Conservation (phyloP, 2,329 filamentous ascomycete species). For the Zopfia rhizophila region DNA sequence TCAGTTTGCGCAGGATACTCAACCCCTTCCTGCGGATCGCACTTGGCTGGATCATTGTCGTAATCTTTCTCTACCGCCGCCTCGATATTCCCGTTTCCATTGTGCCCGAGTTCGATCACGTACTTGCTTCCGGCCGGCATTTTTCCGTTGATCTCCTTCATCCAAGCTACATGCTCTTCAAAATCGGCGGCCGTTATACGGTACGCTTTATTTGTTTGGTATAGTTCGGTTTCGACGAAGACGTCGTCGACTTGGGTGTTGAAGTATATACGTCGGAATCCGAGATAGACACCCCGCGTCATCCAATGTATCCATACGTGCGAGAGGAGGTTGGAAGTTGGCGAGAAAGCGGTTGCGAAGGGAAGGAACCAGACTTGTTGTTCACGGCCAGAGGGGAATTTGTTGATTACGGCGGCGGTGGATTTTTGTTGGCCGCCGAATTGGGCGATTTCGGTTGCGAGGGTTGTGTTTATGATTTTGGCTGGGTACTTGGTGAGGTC, state of each 20-base stretch:
- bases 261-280: constrained; percentile 63
- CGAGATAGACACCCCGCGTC: constrained; percentile 65
- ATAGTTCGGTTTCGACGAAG: constrained; percentile 58
- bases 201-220: constrained; percentile 57
- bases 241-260: constrained; percentile 70
- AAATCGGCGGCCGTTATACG: constrained; percentile 50
- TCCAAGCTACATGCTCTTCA: constrained; percentile 32
- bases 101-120: constrained; percentile 38
- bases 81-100: constrained; percentile 43
- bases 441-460: constrained; percentile 63
- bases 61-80: constrained; percentile 29
- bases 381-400: constrained; percentile 58
- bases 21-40: constrained; percentile 44
- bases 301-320: constrained; percentile 71
- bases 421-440: constrained; percentile 53
- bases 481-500: constrained; percentile 67
- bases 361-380: constrained; percentile 69
- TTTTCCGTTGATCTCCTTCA: constrained; percentile 31
- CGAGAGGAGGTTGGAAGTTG: constrained; percentile 65
- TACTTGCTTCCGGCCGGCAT: constrained; percentile 34
- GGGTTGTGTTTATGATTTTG: constrained; percentile 60
- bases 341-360: constrained; percentile 59
- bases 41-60: constrained; percentile 30
- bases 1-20: constrained; percentile 48
- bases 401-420: constrained; percentile 68